Conservation (phyloP, 2,329 filamentous ascomycete species). For the Dactylonectria estremocensis region DNA sequence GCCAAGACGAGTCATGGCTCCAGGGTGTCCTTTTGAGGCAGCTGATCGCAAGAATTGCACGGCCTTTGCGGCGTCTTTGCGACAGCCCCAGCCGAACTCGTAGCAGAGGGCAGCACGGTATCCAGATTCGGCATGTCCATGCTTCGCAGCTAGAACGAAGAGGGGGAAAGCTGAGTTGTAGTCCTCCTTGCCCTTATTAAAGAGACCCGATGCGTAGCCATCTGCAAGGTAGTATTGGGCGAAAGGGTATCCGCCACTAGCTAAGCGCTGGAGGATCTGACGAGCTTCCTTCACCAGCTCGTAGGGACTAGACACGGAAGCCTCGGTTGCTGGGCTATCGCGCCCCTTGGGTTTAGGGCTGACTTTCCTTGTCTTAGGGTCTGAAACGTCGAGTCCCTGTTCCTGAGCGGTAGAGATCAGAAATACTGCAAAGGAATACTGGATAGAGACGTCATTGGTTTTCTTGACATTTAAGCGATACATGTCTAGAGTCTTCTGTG, state of each 20-base stretch:
- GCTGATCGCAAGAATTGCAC: constrained; percentile 93
- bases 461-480: constrained; percentile 98
- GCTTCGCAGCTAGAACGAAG: constrained; percentile 94
- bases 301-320: constrained; percentile 67
- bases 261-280: constrained; percentile 87
- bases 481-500: constrained; percentile 97
- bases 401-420: constrained; percentile 92
- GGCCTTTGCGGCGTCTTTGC: constrained; percentile 90
- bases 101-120: constrained; percentile 96
- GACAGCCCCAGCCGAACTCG: constrained; percentile 97
- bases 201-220: constrained; percentile 93
- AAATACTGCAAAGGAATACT: constrained; percentile 97
- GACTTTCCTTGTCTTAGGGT: constrained; percentile 61
- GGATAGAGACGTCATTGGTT: constrained; percentile 89
- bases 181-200: constrained; percentile 95
- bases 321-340: constrained; percentile 63
- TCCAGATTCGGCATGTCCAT: constrained; percentile 95
- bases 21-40: constrained; percentile 94
- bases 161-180: constrained; percentile 92
- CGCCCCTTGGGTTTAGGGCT: constrained; percentile 65
- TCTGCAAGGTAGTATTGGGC: constrained; percentile 98
- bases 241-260: constrained; percentile 93
- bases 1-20: constrained; percentile 92
- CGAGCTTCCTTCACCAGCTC: constrained; percentile 90
- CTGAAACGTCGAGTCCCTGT: constrained; percentile 71